Conservation (phyloP, 345 rosid genomes). For the Clausena lansium region DNA sequence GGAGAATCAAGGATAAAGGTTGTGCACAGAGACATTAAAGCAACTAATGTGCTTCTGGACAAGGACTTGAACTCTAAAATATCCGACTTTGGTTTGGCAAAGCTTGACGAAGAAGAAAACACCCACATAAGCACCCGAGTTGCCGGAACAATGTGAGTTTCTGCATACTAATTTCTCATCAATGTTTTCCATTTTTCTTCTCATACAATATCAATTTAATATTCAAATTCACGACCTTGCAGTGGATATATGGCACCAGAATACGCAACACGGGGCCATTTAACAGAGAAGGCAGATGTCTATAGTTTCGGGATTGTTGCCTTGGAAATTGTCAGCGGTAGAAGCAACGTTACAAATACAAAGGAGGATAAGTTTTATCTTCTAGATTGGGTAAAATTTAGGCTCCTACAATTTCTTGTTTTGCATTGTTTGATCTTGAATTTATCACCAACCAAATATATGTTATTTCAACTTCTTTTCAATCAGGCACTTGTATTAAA, state of each 20-base stretch:
- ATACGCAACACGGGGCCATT: slow-evolving; percentile 37
- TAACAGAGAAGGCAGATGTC: slow-evolving; percentile 35
- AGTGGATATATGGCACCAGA: slow-evolving; percentile 46
- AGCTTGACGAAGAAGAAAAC: slow-evolving; percentile 61
- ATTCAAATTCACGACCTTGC: slow-evolving; percentile 2
- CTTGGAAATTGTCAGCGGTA: slow-evolving; percentile 35
- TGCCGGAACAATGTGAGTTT: slow-evolving; percentile 63
- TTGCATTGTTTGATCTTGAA: not conserved
- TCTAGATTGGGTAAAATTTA: slow-evolving; percentile 31
- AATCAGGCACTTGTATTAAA: slow-evolving; percentile 37
- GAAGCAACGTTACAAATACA: slow-evolving; percentile 14
- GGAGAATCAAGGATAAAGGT: slow-evolving; percentile 67
- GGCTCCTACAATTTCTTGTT: not conserved
- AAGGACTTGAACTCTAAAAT: slow-evolving; percentile 50
- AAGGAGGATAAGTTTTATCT: slow-evolving; percentile 16
- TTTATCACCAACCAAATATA: not conserved
- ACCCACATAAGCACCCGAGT: slow-evolving; percentile 69
- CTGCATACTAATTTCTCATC: not conserved
- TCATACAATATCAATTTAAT: not conserved
- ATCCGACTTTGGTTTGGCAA: slow-evolving; percentile 78
- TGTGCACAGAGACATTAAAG: slow-evolving; percentile 75
- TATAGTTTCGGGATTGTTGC: slow-evolving; percentile 44
- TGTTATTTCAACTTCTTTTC: not conserved
- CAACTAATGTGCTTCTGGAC: slow-evolving; percentile 67
- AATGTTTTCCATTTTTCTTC: not conserved